Evolutionary conservation across 2,329 filamentous ascomycete species (phyloP).

Genomic region (Gnomoniopsis smithogilvyi): DNA sequence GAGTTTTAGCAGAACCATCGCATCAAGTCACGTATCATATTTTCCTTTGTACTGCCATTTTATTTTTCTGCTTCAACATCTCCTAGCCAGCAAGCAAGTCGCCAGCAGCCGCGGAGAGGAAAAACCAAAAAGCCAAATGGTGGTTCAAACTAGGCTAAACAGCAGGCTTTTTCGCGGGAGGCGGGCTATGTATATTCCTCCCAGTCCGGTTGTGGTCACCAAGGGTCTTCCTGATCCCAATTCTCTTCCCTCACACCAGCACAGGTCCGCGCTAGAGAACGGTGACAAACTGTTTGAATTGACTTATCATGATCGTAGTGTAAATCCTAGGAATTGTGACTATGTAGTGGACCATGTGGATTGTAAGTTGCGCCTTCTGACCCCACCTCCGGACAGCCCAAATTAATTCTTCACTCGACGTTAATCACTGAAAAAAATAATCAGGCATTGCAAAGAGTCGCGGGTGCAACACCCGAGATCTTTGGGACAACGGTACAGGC

Average conservation of each 20-base stretch:
- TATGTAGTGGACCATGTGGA: conserved; percentile 6
- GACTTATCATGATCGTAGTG: background rate
- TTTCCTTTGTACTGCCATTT: background rate
- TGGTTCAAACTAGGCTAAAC: background rate
- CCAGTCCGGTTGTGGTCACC: background rate
- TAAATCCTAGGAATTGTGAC: background rate
- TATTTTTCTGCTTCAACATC: background rate
- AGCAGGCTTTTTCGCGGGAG: background rate
- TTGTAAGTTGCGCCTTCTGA: background rate
- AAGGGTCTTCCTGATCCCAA: background rate
- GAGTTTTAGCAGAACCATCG: no score
- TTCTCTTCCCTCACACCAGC: background rate
- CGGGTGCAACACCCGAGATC: background rate
- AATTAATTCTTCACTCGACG: no score
- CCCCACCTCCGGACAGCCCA: background rate
- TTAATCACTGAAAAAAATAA: no score
- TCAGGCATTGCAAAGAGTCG: background rate
- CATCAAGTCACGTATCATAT: background rate
- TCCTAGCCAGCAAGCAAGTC: background rate
- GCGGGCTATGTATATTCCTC: background rate
- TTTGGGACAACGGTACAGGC: background rate
- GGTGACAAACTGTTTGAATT: background rate
- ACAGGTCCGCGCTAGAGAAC: background rate
- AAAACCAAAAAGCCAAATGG: no score
- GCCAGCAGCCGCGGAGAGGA: no score